Evolutionary conservation across 148 eudicot genomes (phyloP).

Genomic region (Silene latifolia): DNA sequence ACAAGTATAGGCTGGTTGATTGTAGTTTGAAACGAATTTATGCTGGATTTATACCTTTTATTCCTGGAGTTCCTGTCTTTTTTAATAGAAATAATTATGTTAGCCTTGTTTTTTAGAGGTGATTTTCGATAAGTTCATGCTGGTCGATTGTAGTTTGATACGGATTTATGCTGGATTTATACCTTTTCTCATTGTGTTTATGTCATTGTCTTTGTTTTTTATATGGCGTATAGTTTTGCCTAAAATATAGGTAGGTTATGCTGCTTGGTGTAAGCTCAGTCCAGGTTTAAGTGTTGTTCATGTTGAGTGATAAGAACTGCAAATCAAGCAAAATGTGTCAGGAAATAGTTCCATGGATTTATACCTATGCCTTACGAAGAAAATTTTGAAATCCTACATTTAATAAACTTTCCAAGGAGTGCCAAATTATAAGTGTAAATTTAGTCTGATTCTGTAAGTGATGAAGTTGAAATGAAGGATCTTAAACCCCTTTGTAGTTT

Average conservation of each 20-base stretch:
- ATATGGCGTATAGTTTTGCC: neutral
- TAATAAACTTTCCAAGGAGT: neutral
- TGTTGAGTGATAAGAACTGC: too few relatives aligned
- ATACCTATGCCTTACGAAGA: neutral
- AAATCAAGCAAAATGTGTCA: neutral
- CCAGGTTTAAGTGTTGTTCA: too few relatives aligned
- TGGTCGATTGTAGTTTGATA: neutral
- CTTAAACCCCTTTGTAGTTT: neutral
- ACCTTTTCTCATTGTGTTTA: too few relatives aligned
- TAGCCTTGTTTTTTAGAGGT: neutral
- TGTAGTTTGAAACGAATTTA: too few relatives aligned
- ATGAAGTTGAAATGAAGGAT: neutral
- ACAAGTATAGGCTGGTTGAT: too few relatives aligned
- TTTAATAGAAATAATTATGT: too few relatives aligned
- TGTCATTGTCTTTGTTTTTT: neutral
- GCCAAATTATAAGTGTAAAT: neutral
- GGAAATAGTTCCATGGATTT: too few relatives aligned
- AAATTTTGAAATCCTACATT: neutral
- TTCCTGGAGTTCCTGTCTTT: too few relatives aligned
- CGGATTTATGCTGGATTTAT: neutral
- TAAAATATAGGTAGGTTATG: neutral
- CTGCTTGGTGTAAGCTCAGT: too few relatives aligned
- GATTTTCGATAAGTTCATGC: neutral
- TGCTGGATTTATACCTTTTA: too few relatives aligned
- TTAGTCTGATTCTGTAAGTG: neutral